Evolutionary conservation across 805 yeast species (phyloP), one percentile per base, ranked within the genome.

Genomic region (Huiozyma naganishii): DNA sequence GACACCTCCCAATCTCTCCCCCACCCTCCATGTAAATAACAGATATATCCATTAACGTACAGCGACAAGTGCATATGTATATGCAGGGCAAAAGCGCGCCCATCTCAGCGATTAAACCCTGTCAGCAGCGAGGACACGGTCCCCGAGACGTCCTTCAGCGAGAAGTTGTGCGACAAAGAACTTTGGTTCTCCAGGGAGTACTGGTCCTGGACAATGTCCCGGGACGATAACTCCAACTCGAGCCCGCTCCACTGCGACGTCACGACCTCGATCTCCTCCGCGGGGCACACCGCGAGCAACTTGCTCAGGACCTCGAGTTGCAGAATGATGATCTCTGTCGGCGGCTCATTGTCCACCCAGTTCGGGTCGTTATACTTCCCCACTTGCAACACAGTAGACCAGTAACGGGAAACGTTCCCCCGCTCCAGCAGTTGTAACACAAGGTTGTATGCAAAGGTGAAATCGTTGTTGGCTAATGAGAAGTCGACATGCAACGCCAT

Each of bases 311-410:
- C 60, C 11, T 69, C 69, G 52, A 78, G 56, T 58, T 86, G 90
- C 39, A 69, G 61, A 23, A 64, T 52, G 27, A 80, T 46, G 7
- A 70, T 52, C 11, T 56, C 58, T 6, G 61, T 55, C 8, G 73
- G 71, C 2, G 58, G 58, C 36, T 61, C 66, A 28, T 64, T 51
- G 29, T 65, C 67, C 5, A 53, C 52, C 76, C 76, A 69, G 27
- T 60, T 60, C 6, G 76, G 74, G 13, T 76, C 69, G 30, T 62
- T 54, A 58, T 58, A 73, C 59, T 83, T 81, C 3, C 84, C 83
- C 3, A 82, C 79, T 52, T 85, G 95, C 52, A 79, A 81, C 48
- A 82, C 76, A 0, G 84, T 76, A 27, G 79, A 69, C 95, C 95
- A 87, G 40, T 68, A 62, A 12, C 64, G 64, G 7, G 35, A 10